Evolutionary conservation across 371 early-diverging fungal species (phyloP), one percentile per base, ranked within the genome.

Genomic region (Blakeslea trispora): DNA sequence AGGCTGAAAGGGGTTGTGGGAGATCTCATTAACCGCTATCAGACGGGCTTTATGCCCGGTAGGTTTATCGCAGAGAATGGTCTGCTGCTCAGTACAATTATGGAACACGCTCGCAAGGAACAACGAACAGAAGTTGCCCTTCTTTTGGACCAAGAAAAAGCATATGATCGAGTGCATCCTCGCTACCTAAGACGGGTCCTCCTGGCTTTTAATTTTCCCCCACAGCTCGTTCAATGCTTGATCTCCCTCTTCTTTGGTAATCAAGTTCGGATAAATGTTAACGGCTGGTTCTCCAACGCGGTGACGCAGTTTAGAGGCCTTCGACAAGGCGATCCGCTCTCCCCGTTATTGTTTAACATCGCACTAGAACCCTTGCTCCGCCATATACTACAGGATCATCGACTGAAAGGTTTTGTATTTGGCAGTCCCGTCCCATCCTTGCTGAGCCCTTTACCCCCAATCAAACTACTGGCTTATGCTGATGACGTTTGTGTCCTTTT

Each of bases 271-370:
- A 40, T 69, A 0, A 55, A 46, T 24, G 31, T 64, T 1, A 69
- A 68, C 55, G 64, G 69, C 0, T 49, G 17, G 11, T 28, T 63
- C 3, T 49, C 46, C 9, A n/a, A 18, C 3, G 35, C 44, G 11
- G 31, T 66, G 2, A 5, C 6, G 0, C 62, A 66, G 47, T 10
- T 45, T 9, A 19, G 66, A 13, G 66, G 64, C 7, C 31, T 66
- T 2, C 58, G 54, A 0, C 71, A 71, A 55, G 66, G 61, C 1
- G 62, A 66, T 45, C 64, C 66, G 0, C 39, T 66, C 13, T 66
- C 64, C 2, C 61, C 55, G 1, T 17, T 66, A 0, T 57, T 70
- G 0, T 71, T 66, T 49, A 66, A 59, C 24, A 9, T 67, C 1
- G 68, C 59, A 2, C 19, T 62, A 22, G 61, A 59, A 35, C 64